Percentiles rank a stretch among this genome's conserved stretches.
phyloP scores from a whole-genome alignment of 208 protist species.

The Leishmania mexicana region DNA sequence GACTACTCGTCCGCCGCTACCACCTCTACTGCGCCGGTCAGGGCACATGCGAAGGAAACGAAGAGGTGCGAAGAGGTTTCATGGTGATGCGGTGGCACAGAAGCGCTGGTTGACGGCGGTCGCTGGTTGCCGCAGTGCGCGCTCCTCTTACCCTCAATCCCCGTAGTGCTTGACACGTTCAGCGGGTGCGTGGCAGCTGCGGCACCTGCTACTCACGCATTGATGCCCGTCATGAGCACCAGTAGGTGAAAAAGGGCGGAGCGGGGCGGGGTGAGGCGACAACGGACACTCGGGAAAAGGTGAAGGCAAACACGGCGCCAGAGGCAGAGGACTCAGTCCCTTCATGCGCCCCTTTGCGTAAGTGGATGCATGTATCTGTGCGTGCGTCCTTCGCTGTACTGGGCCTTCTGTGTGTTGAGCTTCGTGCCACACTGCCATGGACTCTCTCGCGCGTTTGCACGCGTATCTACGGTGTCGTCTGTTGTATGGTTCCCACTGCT shows the following conservation, averaged over 20 bases:
- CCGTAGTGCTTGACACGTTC: too few species aligned
- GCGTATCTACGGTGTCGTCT: too few species aligned
- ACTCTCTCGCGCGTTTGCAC: too few species aligned
- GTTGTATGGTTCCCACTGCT: too few species aligned
- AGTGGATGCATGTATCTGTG: background rate
- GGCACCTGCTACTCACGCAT: too few species aligned
- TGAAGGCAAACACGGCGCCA: background rate
- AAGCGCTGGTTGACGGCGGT: too few species aligned
- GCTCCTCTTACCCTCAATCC: too few species aligned
- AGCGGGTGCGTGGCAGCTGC: too few species aligned
- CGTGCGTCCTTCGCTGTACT: background rate
- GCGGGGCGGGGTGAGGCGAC: background rate
- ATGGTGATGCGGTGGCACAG: background rate
- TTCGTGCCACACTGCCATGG: too few species aligned
- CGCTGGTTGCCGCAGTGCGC: too few species aligned
- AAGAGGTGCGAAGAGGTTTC: slow-evolving; percentile 11
- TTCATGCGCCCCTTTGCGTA: background rate
- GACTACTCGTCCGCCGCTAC: slow-evolving; percentile 30
- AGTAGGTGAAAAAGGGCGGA: background rate
- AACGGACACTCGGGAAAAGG: too few species aligned
- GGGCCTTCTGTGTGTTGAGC: too few species aligned
- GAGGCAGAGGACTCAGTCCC: background rate
- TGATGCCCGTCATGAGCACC: background rate
- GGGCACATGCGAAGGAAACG: slow-evolving; percentile 17
- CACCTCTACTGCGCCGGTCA: background rate